A percentile compares a stretch with the other conserved stretches of the same genome.
Evolutionary conservation across 1,284 basidiomycete species (phyloP).

Genomic region (Cutaneotrichosporon mucoides): DNA sequence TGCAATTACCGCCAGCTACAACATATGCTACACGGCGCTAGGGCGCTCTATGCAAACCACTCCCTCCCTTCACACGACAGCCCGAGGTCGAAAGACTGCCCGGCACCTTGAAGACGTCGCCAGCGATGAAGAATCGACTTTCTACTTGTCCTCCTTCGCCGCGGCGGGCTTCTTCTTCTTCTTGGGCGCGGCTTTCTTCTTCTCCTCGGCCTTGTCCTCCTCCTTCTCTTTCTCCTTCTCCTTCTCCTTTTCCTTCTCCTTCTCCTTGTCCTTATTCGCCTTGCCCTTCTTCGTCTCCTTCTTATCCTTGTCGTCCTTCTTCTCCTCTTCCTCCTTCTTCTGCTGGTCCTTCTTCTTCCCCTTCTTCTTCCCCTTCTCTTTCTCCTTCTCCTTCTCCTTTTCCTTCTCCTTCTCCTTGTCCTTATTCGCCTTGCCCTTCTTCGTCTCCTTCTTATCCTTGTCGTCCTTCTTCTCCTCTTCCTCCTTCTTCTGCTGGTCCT

Average conservation of each 20-base stretch:
- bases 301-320: slow-evolving; percentile 2
- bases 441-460: background rate
- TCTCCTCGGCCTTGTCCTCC: slow-evolving; percentile 10
- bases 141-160: slow-evolving; percentile 7
- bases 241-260: slow-evolving; percentile 6
- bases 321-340: slow-evolving; percentile 7
- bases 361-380: slow-evolving; percentile 2
- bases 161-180: slow-evolving; percentile 12
- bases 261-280: slow-evolving; percentile 7
- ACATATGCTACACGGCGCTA: slow-evolving; percentile 3
- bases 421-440: slow-evolving; percentile 6
- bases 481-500: slow-evolving; percentile 7
- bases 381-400: slow-evolving; percentile 8
- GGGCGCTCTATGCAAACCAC: background rate
- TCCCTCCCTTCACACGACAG: too few relatives aligned
- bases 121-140: too few relatives aligned
- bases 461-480: slow-evolving; percentile 7
- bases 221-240: slow-evolving; percentile 4
- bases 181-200: slow-evolving; percentile 13
- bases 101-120: too few relatives aligned
- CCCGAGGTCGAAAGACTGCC: too few relatives aligned
- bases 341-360: slow-evolving; percentile 7
- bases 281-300: background rate
- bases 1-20: slow-evolving; percentile 2
- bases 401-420: slow-evolving; percentile 5